Evolutionary conservation across 2,329 filamentous ascomycete genomes (phyloP), one percentile per base, ranked within the genome.

Genomic region (Fusarium aywerte): DNA sequence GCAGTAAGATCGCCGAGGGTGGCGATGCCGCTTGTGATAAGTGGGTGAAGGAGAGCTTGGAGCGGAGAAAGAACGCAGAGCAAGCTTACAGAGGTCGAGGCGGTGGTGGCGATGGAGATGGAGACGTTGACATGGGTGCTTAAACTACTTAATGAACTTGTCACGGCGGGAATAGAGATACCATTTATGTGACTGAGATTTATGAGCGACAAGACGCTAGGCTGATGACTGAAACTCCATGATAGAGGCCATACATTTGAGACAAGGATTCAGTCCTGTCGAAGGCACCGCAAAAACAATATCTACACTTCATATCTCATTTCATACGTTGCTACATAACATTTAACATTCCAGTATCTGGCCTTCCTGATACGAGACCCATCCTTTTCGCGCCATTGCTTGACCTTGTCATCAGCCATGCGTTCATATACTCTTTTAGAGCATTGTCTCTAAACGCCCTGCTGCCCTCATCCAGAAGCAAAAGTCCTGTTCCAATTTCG

Each of bases 31-130:
- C 83, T 13, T 96, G 95, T 77, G 84, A 90, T 3, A 81, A 82
- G 72, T 96, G 92, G 92, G 80, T 96, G 16, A 86, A 87, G 53
- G 88, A 91, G 58, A 88, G 88, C 16, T 85, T 89, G 79, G 80
- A 81, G 66, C 84, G 85, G 75, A 89, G 82, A 74, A 77, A 78
- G 71, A 70, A 75, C 16, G 75, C 78, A 4, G 80, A 83, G 71
- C 75, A 73, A 68, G 71, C 75, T 11, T 23, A 73, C 59, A 65
- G 74, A 27, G 74, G 75, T 64, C 76, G 75, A 7, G 65, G 70
- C 9, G 77, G 76, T 58, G 77, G 78, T 10, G 68, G 64, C 4
- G 78, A 76, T 21, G 79, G 74, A 0, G 82, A 81, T n/a, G 79
- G 74, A 0, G 82, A 81, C 68, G 76, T 81, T 12, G 80, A 82